Base-by-base conservation (phyloP, 805 yeast species). In the Yamadazyma philogaea region DNA sequence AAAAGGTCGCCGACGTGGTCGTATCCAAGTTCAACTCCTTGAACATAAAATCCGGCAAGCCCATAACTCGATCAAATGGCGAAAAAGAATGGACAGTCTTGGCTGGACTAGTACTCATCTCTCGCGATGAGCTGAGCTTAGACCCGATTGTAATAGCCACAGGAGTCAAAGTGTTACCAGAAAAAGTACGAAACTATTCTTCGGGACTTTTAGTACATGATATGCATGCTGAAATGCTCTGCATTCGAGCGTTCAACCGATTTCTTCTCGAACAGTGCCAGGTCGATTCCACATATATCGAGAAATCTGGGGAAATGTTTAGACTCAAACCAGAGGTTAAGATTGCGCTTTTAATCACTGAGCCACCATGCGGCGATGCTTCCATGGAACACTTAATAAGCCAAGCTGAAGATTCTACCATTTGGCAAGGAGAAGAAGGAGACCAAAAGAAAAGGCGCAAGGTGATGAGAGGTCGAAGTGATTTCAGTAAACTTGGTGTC, bases 321-420 rank as follows among this genome's bases (percentile, higher is more conserved):
- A 45, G 30, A 19, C 39, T 78, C 38, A 73, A 62, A 33, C 39
- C 49, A 0, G 65, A 61, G 2, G 58, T 76, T 34, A 55, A 68
- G 37, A 60, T 88, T 42, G 82, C 81, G 0, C 56, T 88, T 48
- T 82, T 78, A 46, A 66, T 85, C 5, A 79, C 90, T 8, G 93
- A 85, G 47, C 70, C 82, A 0, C 97, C 97, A 0, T 90, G 98
- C 66, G 98, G 98, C 1, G 97, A 90, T 58, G 81, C 87, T 0
- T 83, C 95, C 5, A 76, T 88, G 79, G 73, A 63, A 0, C 54
- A 58, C 19, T 45, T 65, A 36, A 20, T 24, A 3, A 30, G 37
- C 10, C 34, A 27, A 3, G 16, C 41, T 5, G 43, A 39, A 3
- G 54, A 56, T 32, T 30, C 40, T 11, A 42, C 28, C 6, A 54